Conservation (phyloP, 2,329 filamentous ascomycete species). For the Diplocarpon rosae region DNA sequence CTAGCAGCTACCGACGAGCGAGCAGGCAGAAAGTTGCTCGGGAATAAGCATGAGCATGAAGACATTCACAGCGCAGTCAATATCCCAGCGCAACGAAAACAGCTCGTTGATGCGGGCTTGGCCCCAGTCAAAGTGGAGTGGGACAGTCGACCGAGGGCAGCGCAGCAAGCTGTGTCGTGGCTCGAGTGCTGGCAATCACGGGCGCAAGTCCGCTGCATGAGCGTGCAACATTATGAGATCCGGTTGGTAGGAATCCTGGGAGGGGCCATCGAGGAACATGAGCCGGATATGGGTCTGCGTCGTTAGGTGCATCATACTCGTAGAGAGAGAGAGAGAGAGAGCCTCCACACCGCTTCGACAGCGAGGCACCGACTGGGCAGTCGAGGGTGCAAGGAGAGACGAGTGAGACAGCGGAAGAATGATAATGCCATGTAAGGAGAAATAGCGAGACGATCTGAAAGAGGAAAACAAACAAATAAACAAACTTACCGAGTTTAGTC, state of each 20-base stretch:
- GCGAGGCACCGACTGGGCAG: background rate
- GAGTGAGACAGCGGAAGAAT: background rate
- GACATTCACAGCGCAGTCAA: conserved; percentile 12
- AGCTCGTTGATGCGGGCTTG: background rate
- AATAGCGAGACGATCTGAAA: background rate
- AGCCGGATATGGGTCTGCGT: conserved; percentile 7
- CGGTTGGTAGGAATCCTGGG: conserved; percentile 9
- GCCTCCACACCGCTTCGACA: conserved; percentile 9
- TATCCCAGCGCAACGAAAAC: background rate
- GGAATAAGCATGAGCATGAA: conserved; percentile 15
- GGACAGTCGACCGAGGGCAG: background rate
- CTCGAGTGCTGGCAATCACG: conserved; percentile 25
- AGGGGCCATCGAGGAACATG: conserved; percentile 10
- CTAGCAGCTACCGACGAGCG: conserved; percentile 1
- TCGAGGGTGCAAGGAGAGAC: background rate
- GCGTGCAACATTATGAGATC: conserved; percentile 14
- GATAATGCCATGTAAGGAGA: background rate
- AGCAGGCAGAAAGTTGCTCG: conserved; percentile 4
- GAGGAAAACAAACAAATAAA: background rate
- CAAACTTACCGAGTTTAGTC: background rate
- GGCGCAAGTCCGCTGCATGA: conserved; percentile 16
- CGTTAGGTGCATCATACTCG: conserved; percentile 9
- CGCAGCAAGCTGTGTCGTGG: conserved; percentile 19
- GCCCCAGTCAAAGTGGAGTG: conserved; percentile 4
- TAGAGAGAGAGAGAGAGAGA: no score